phyloP scores from a whole-genome alignment of 768 basidiomycete genomes.

The Guyanaporus albipodus region DNA sequence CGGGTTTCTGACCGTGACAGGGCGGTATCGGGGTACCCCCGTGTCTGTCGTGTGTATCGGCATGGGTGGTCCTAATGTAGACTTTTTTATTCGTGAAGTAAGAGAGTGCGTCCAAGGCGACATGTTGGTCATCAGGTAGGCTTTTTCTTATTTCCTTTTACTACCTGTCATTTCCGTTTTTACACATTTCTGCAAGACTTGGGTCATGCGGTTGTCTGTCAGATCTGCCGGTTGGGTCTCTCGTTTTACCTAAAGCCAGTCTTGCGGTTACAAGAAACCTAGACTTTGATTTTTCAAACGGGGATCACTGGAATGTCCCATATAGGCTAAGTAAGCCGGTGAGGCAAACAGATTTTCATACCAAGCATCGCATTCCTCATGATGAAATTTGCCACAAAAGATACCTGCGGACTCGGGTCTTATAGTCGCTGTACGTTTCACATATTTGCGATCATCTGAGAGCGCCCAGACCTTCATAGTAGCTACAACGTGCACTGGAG shows the following conservation, averaged over 20 bases:
- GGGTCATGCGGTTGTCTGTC: conserved; percentile 76
- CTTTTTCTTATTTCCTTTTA: background rate
- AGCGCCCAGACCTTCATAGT: conserved; percentile 7
- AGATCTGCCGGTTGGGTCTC: conserved; percentile 67
- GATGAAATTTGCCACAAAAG: conserved; percentile 29
- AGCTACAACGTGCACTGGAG: conserved; percentile 48
- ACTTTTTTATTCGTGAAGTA: conserved; percentile 81
- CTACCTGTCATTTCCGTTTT: background rate
- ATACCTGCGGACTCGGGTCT: conserved; percentile 57
- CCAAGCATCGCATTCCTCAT: conserved; percentile 1
- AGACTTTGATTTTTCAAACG: conserved; percentile 65
- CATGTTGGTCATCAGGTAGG: conserved; percentile 49
- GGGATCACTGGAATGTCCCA: conserved; percentile 38
- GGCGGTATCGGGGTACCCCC: conserved; percentile 57
- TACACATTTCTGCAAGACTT: conserved; percentile 41
- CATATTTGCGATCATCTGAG: background rate
- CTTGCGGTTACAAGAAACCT: conserved; percentile 71
- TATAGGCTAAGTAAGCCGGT: conserved; percentile 71
- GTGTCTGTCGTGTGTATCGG: conserved; percentile 76
- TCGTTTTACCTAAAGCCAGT: conserved; percentile 67
- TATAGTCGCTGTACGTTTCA: conserved; percentile 42
- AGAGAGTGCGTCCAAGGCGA: conserved; percentile 69
- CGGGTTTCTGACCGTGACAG: conserved; percentile 72
- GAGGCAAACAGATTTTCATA: conserved; percentile 8
- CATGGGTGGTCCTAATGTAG: conserved; percentile 80